These are phyloP conservation scores for Dactylorhiza incarnata DNA, from an alignment of 106 monocot species.

Conservation along the genomic window DNA sequence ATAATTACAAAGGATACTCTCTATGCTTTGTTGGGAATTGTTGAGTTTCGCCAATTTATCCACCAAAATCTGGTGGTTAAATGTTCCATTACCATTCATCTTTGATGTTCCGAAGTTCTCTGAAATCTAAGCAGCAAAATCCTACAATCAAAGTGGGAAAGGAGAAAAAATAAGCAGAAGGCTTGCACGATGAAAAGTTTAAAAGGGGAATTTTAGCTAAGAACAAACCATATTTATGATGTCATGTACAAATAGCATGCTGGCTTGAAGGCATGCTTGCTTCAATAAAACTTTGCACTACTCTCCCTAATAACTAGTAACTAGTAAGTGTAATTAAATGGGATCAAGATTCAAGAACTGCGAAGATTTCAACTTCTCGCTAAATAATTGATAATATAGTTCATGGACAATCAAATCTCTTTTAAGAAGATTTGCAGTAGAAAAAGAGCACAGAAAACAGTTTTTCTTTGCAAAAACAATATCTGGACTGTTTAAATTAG, in stretches of 20 bases:
- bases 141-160: constrained; percentile 9
- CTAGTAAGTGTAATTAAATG: no score
- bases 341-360: no score
- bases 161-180: neutral
- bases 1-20: constrained; percentile 23
- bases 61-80: constrained; percentile 23
- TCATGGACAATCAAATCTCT: no score
- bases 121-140: neutral
- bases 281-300: no score
- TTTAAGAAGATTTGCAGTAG: neutral
- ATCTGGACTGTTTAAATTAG: no score
- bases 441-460: neutral
- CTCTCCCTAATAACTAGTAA: no score
- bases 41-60: constrained; percentile 26
- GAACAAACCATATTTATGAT: neutral
- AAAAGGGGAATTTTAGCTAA: neutral
- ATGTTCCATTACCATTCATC: constrained; percentile 23
- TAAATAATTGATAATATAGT: no score
- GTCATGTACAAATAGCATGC: neutral
- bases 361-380: no score
- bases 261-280: neutral
- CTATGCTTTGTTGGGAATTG: constrained; percentile 27
- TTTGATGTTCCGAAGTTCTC: neutral
- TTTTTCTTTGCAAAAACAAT: no score
- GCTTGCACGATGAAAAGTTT: neutral